Evolutionary conservation across 495 filamentous ascomycete genomes (phyloP), one percentile per base, ranked within the genome.

Genomic region (Haplographium delicatum): DNA sequence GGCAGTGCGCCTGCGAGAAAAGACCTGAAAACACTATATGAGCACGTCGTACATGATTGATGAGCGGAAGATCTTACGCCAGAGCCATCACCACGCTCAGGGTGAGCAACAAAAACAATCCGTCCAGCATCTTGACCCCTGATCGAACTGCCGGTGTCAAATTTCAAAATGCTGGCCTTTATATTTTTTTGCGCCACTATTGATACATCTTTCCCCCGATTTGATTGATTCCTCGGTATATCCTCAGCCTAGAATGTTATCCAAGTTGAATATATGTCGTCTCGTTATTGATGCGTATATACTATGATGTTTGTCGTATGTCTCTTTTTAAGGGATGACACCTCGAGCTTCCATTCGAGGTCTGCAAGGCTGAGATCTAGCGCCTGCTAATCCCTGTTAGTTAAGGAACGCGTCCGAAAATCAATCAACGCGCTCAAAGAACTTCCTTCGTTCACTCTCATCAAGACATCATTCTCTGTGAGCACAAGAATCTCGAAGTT

Each of bases 1-100:
- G 93, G 93, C 62, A 98, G 79, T 65, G 88, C 85, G 68, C 93
- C 93, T 60, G 94, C 91, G 42, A 95, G 78, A 63, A 98, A 96
- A 50, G 93, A 98, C 56, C 94, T 98, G 61, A 60, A 44, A 62
- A 58, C 23, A n/a, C n/a, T n/a, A 90, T 28, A 98, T 75, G 47
- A 94, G 93, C 62, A 98, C 79, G 64, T 88, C 85, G 68, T 94
- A 94, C 60, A 93, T 90, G 42, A 95, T 78, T 63, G 97, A 96
- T 50, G 93, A 98, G 55, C 94, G 97, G 61, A 60, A 44, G 62
- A 58, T 26, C 83, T 69, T 79, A 96, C 93, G 93, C 90, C 62
- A 89, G 72, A 57, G 89, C 90, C 93, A 98, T 98, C 59, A 96
- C 83, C 62, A 86, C 77, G 60, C 72, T 84, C 73, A 95, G 73